phyloP scores from a whole-genome alignment of 176 grass and related monocot genomes.

The Poa annua region DNA sequence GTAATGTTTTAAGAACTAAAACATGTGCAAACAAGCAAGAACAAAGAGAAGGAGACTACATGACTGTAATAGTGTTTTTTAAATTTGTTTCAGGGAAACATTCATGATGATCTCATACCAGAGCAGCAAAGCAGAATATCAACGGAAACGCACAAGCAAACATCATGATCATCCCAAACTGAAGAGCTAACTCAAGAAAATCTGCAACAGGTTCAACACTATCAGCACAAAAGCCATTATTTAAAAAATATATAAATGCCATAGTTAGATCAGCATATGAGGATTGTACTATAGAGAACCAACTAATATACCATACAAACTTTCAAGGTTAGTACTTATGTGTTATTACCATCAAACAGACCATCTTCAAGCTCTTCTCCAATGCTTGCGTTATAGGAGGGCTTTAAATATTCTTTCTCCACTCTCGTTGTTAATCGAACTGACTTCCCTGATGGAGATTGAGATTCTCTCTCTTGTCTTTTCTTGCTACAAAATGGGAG shows the following conservation, averaged over 20 bases:
- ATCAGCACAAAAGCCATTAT: conserved; percentile 23
- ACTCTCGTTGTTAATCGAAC: conserved; percentile 77
- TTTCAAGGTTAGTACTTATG: conserved; percentile 32
- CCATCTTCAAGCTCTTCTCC: conserved; percentile 91
- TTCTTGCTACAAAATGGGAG: conserved; percentile 75
- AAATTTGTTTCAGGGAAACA: not conserved
- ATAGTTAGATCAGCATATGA: not conserved
- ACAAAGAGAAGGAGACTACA: not conserved
- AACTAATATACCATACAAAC: conserved; percentile 23
- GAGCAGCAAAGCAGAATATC: conserved; percentile 93
- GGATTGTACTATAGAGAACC: conserved; percentile 8
- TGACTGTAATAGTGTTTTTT: not conserved
- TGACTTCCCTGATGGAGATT: conserved; percentile 67
- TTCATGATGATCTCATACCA: conserved; percentile 55
- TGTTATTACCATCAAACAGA: conserved; percentile 91
- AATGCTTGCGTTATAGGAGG: conserved; percentile 86
- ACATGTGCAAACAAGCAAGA: not conserved
- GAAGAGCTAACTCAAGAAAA: conserved; percentile 90
- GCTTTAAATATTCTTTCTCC: conserved; percentile 98
- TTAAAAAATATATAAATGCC: conserved; percentile 24
- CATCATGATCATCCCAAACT: conserved; percentile 99
- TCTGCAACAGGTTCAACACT: conserved; percentile 54
- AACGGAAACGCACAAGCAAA: conserved; percentile 94
- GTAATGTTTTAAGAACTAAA: conserved; percentile 23
- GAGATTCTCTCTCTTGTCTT: conserved; percentile 78